Percentiles rank a stretch among this genome's conserved stretches.
Conservation (phyloP, 1,139 yeast genomes). For the Debaryomyces subglobosus region DNA sequence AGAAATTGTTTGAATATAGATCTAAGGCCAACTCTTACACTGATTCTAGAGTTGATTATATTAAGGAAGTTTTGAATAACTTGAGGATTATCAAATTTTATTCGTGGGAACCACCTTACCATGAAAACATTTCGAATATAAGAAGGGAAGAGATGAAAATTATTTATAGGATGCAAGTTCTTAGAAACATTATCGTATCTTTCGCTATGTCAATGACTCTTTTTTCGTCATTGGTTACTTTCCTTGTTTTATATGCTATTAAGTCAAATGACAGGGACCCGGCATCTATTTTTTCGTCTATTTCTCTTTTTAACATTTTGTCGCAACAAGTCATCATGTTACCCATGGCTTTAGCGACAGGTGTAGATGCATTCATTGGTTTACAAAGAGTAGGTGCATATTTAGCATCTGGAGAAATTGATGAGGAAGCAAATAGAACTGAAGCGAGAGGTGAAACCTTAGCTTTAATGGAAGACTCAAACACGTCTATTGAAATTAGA, state of each 20-base stretch:
- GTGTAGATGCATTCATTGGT: constrained; percentile 66
- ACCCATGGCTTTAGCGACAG: constrained; percentile 69
- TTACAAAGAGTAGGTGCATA: constrained; percentile 58
- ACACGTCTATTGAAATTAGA: constrained; percentile 29
- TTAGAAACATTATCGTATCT: constrained; percentile 60
- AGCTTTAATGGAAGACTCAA: constrained; percentile 29
- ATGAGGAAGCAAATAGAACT: constrained; percentile 19
- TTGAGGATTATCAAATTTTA: constrained; percentile 72
- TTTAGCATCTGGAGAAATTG: constrained; percentile 29
- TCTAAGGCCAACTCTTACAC: constrained; percentile 50
- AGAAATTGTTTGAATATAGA: constrained; percentile 45
- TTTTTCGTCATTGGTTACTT: constrained; percentile 68
- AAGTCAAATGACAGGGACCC: constrained; percentile 47
- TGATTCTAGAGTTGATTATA: constrained; percentile 60
- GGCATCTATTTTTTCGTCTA: constrained; percentile 74
- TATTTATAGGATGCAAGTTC: constrained; percentile 49
- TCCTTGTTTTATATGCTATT: constrained; percentile 63
- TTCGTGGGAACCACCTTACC: constrained; percentile 64
- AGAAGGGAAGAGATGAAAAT: constrained; percentile 53
- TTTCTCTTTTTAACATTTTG: constrained; percentile 66
- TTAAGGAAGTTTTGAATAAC: constrained; percentile 66
- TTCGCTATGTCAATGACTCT: constrained; percentile 60
- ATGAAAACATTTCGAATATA: constrained; percentile 40
- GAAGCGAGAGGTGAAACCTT: constrained; percentile 25
- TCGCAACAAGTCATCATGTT: constrained; percentile 53